These are phyloP conservation scores for Haplographium delicatum DNA, from an alignment of 495 filamentous ascomycete genomes.

Conservation along the genomic window DNA sequence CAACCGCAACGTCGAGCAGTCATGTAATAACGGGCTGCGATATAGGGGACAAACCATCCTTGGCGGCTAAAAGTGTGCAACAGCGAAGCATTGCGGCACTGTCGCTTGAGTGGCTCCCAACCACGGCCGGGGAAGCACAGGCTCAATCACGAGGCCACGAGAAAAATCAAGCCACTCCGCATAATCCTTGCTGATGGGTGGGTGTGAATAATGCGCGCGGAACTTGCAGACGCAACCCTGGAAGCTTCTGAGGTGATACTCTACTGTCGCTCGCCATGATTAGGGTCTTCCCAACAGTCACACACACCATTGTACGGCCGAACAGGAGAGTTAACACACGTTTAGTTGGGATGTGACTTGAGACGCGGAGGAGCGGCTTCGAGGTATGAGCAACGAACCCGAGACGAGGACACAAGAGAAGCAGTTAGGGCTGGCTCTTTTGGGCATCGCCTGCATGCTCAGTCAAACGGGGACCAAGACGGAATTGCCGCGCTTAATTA, in stretches of 20 bases:
- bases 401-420: background rate
- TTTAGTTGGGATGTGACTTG: background rate
- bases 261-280: background rate
- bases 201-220: background rate
- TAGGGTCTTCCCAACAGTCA: slow-evolving; percentile 2
- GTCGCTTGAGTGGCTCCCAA: slow-evolving; percentile 11
- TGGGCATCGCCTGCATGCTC: background rate
- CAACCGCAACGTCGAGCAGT: background rate
- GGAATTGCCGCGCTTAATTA: slow-evolving; percentile 10
- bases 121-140: slow-evolving; percentile 7
- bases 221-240: slow-evolving; percentile 12
- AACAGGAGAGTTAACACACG: background rate
- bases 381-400: background rate
- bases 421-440: background rate
- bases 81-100: background rate
- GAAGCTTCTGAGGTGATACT: background rate
- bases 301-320: background rate
- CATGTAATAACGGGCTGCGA: background rate
- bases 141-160: slow-evolving; percentile 20
- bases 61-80: slow-evolving; percentile 14
- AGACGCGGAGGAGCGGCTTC: background rate
- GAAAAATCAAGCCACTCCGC: slow-evolving; percentile 21
- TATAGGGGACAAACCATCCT: slow-evolving; percentile 1
- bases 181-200: slow-evolving; percentile 2
- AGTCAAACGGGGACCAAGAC: background rate